phyloP scores from a whole-genome alignment of 2,329 filamentous ascomycete genomes.

The Fusarium hainanense region DNA sequence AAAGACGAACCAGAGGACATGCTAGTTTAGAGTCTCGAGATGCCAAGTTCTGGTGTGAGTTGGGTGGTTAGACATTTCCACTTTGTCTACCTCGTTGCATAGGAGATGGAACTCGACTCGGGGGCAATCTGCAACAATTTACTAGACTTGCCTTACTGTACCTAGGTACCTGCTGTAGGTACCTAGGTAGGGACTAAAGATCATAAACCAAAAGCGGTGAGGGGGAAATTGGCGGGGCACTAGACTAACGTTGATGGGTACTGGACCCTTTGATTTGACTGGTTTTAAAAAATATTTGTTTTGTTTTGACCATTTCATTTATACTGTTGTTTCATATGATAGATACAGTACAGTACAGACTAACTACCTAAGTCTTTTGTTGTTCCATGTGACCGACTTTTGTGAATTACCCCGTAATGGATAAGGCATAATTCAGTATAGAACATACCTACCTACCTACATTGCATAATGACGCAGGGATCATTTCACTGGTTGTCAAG shows the following conservation, averaged over 20 bases:
- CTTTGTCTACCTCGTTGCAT: neutral
- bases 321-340: neutral
- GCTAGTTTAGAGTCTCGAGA: neutral
- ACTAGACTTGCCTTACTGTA: neutral
- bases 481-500: constrained; percentile 10
- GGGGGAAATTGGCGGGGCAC: constrained; percentile 26
- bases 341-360: neutral
- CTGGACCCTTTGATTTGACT: constrained; percentile 43
- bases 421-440: neutral
- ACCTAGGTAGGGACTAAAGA: neutral
- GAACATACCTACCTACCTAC: neutral
- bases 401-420: neutral
- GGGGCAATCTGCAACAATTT: neutral
- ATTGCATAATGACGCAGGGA: constrained; percentile 9
- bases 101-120: neutral
- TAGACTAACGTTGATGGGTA: constrained; percentile 17
- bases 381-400: neutral
- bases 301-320: constrained; percentile 14
- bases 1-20: neutral
- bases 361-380: neutral
- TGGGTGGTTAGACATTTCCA: neutral
- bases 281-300: constrained; percentile 9
- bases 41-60: neutral
- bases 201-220: constrained; percentile 39
- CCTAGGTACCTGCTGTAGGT: no score